Conservation (phyloP, 2,329 filamentous ascomycete species). For the Trichoderma breve region DNA sequence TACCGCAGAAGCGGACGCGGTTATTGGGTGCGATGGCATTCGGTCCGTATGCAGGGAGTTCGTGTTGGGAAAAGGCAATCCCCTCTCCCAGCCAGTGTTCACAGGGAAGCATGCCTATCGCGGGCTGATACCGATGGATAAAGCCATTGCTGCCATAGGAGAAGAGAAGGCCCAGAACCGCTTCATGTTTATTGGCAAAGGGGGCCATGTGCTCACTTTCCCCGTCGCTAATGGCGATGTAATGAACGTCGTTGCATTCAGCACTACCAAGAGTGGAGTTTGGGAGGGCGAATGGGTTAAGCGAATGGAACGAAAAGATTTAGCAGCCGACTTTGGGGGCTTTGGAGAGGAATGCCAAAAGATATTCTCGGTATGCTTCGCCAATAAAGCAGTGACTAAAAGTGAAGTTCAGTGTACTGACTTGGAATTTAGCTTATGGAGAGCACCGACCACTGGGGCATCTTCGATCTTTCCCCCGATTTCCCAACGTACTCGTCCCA, state of each 20-base stretch:
- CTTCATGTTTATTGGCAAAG: constrained; percentile 10
- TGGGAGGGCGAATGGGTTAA: constrained; percentile 16
- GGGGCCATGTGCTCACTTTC: constrained; percentile 9
- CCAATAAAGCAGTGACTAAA: not conserved
- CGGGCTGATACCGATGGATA: constrained; percentile 9
- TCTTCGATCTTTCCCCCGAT: constrained; percentile 21
- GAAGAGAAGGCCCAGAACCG: constrained; percentile 11
- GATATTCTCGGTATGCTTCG: constrained; percentile 5
- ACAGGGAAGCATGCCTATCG: constrained; percentile 14
- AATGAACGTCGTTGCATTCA: constrained; percentile 15
- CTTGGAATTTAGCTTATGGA: constrained; percentile 10
- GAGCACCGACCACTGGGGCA: constrained; percentile 21
- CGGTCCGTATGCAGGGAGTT: constrained; percentile 12
- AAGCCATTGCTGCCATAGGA: constrained; percentile 3
- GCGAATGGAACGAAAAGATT: not conserved
- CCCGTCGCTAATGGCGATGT: not conserved
- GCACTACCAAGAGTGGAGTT: not conserved
- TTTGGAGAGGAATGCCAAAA: constrained; percentile 14
- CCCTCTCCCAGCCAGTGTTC: not conserved
- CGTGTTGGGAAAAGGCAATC: not conserved
- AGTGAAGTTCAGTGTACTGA: not conserved
- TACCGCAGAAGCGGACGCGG: constrained; percentile 21
- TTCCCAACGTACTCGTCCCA: constrained; percentile 16
- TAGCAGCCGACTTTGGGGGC: not conserved
- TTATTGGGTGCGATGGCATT: constrained; percentile 30